Conservation (phyloP, 306 rosid genomes). For the Herpetospermum pedunculosum region DNA sequence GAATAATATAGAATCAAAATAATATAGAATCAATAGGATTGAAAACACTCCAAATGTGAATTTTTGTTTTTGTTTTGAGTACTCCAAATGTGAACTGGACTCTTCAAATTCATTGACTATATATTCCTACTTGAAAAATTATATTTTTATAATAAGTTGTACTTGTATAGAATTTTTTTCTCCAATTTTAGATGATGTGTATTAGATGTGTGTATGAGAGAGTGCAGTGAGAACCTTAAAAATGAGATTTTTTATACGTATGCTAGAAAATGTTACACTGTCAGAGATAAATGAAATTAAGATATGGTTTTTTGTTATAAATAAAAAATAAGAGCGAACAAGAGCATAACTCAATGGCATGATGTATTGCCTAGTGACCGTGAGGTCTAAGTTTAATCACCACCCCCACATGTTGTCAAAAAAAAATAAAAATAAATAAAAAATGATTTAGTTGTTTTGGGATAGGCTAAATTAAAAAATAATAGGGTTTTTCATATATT, state of each 20-base stretch:
- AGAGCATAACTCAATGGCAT: too few relatives aligned
- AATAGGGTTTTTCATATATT: too few relatives aligned
- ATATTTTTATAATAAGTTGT: neutral
- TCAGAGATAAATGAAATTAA: neutral
- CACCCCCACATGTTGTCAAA: too few relatives aligned
- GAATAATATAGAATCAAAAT: too few relatives aligned
- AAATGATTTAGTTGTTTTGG: neutral
- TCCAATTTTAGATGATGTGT: neutral
- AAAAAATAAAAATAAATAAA: neutral
- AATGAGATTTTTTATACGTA: neutral
- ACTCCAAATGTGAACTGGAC: neutral
- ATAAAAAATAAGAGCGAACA: too few relatives aligned
- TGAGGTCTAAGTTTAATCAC: too few relatives aligned
- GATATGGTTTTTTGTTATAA: neutral
- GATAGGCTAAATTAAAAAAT: too few relatives aligned
- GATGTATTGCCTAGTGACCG: too few relatives aligned
- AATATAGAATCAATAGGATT: neutral
- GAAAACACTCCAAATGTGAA: neutral
- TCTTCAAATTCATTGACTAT: neutral
- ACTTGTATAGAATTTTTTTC: neutral
- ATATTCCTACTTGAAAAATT: neutral
- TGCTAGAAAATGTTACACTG: neutral
- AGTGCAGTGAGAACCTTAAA: neutral
- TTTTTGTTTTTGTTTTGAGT: too few relatives aligned
- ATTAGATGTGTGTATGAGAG: neutral